These are phyloP conservation scores for Neurospora sp. DNA, from an alignment of 495 filamentous ascomycete species.

Conservation along the genomic window DNA sequence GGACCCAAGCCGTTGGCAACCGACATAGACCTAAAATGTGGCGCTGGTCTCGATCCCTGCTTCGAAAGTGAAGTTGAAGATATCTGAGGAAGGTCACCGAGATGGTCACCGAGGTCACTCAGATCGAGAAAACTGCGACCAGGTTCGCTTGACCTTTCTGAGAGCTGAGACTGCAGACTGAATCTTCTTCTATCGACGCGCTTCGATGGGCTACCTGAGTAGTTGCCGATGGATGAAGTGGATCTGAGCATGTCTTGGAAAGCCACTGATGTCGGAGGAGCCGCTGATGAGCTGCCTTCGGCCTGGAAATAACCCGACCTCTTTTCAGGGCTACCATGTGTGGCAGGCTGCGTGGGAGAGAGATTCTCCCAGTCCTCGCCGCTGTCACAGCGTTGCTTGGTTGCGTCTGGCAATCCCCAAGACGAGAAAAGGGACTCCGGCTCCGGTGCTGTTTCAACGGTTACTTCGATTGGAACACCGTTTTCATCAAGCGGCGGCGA, in stretches of 20 bases:
- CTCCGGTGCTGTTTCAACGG: constrained; percentile 9
- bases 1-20: constrained; percentile 21
- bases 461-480: not conserved
- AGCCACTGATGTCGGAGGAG: not conserved
- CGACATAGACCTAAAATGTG: constrained; percentile 20
- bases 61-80: constrained; percentile 18
- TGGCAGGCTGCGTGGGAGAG: not conserved
- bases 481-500: constrained; percentile 3
- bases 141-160: constrained; percentile 1
- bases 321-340: not conserved
- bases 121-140: constrained; percentile 2
- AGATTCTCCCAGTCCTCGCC: not conserved
- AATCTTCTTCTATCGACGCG: constrained; percentile 3
- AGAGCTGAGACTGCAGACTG: constrained; percentile 14
- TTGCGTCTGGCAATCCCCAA: constrained; percentile 4
- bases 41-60: constrained; percentile 15
- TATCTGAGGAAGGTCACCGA: constrained; percentile 6
- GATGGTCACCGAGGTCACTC: not conserved
- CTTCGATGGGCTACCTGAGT: constrained; percentile 4
- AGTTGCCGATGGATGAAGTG: constrained; percentile 14
- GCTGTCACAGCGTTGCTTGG: constrained; percentile 2
- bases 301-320: not conserved
- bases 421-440: constrained; percentile 19
- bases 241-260: constrained; percentile 11
- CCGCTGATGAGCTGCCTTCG: not conserved